These are phyloP conservation scores for Acacia crassicarpa DNA, from an alignment of 306 rosid species.

Conservation along the genomic window DNA sequence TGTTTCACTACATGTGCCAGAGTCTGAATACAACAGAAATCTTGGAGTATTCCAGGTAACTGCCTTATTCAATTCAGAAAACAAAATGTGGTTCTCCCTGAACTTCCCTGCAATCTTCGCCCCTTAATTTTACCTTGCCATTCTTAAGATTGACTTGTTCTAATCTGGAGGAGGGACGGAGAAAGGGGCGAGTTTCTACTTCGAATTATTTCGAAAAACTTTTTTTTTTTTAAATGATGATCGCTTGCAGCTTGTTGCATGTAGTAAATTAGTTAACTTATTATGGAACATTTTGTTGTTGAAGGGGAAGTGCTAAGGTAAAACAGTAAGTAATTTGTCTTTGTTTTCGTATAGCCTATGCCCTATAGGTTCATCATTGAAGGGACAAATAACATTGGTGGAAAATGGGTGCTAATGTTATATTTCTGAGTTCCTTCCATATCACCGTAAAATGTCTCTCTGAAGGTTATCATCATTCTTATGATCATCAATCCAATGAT, in stretches of 20 bases:
- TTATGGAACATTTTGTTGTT: background rate
- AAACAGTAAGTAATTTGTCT: background rate
- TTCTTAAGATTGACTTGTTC: slow-evolving; percentile 19
- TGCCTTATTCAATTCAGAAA: slow-evolving; percentile 15
- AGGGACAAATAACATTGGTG: background rate
- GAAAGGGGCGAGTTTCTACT: background rate
- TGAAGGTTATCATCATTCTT: background rate
- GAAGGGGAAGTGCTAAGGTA: background rate
- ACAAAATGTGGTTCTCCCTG: background rate
- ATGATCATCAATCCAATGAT: background rate
- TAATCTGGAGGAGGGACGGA: background rate
- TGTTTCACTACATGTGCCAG: slow-evolving; percentile 73
- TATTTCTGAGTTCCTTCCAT: background rate
- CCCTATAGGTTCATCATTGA: background rate
- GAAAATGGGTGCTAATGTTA: background rate
- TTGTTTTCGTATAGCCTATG: background rate
- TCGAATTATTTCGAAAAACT: background rate
- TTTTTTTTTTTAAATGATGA: background rate
- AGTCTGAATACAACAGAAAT: slow-evolving; percentile 83
- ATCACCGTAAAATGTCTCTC: background rate
- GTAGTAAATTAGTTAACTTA: background rate
- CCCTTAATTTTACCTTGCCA: background rate
- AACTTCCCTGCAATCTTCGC: background rate
- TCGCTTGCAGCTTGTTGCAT: background rate
- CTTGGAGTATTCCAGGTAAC: slow-evolving; percentile 94